Conservation (phyloP, 441 rosid genomes). For the Adansonia grandidieri region DNA sequence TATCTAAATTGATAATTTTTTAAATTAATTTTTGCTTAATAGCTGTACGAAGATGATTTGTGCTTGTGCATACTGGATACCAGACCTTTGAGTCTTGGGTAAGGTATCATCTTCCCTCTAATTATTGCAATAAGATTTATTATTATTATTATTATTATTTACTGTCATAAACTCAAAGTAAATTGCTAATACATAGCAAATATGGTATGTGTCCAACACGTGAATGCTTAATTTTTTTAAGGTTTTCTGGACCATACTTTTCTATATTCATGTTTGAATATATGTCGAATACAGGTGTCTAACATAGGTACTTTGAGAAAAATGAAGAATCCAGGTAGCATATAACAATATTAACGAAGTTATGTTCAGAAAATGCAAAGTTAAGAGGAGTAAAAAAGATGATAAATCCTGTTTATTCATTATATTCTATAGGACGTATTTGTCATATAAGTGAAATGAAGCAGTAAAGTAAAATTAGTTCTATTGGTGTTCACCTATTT, state of each 20-base stretch:
- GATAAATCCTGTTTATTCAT: not conserved
- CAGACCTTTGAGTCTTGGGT: slow-evolving; percentile 77
- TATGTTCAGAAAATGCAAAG: not conserved
- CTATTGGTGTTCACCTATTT: not conserved
- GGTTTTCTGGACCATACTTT: too few species aligned
- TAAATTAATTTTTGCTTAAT: slow-evolving; percentile 29
- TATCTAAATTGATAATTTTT: slow-evolving; percentile 7
- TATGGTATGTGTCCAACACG: too few species aligned
- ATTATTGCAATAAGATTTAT: not conserved
- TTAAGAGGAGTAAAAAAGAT: not conserved
- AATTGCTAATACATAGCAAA: not conserved
- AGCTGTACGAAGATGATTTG: slow-evolving; percentile 86
- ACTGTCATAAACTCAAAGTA: not conserved
- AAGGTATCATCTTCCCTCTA: slow-evolving; percentile 50
- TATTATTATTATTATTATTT: not conserved
- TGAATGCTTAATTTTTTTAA: too few species aligned
- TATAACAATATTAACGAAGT: too few species aligned
- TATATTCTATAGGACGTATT: too few species aligned
- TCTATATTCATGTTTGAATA: too few species aligned
- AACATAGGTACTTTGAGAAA: too few species aligned
- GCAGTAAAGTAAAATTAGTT: not conserved
- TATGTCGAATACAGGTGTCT: too few species aligned
- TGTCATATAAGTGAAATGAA: not conserved
- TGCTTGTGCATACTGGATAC: slow-evolving; percentile 85
- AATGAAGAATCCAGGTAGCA: too few species aligned